Percentiles rank a stretch among this genome's conserved stretches.
phyloP scores from a whole-genome alignment of 2,329 filamentous ascomycete species.

The Fusarium sp. region DNA sequence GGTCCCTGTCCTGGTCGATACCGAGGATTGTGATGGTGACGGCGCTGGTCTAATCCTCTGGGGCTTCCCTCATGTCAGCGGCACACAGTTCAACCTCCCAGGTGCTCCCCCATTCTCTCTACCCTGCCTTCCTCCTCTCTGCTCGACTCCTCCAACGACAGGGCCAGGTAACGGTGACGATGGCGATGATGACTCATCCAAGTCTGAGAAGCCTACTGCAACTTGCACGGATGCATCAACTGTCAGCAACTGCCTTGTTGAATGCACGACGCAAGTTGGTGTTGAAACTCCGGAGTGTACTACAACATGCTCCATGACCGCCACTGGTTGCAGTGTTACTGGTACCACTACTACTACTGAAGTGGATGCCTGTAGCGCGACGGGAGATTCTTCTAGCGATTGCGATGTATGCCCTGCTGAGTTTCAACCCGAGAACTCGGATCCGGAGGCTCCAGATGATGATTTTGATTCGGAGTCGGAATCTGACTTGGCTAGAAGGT shows the following conservation, averaged over 20 bases:
- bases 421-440: not conserved
- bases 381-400: not conserved
- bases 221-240: not conserved
- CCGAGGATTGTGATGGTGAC: conserved; percentile 2
- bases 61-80: not conserved
- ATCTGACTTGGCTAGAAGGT: not conserved
- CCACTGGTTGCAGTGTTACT: not conserved
- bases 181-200: not conserved
- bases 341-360: not conserved
- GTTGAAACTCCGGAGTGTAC: not conserved
- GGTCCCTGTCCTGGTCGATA: conserved; percentile 29
- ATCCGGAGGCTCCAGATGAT: not conserved
- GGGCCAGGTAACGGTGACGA: not conserved
- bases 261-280: not conserved
- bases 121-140: conserved; percentile 27
- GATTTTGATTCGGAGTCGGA: not conserved
- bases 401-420: not conserved
- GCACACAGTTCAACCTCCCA: conserved; percentile 13
- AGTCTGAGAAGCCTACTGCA: not conserved
- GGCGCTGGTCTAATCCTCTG: conserved; percentile 22
- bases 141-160: not conserved
- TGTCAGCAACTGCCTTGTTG: not conserved
- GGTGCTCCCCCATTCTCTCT: conserved; percentile 20
- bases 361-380: not conserved
- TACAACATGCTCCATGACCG: not conserved